phyloP scores from a whole-genome alignment of 2,329 filamentous ascomycete genomes.

The Phialocephala subalpina region DNA sequence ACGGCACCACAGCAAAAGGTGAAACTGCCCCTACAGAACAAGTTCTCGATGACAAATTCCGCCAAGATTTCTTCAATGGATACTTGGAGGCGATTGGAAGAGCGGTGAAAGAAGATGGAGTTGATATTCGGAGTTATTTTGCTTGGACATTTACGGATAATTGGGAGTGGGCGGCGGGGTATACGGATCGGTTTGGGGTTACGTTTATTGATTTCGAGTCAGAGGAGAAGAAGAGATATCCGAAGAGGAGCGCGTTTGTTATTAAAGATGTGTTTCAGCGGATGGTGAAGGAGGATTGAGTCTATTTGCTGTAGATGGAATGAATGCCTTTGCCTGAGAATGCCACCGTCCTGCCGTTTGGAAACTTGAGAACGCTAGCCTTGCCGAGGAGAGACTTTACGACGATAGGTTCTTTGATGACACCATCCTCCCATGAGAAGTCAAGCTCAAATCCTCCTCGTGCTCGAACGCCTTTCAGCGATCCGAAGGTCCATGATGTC shows the following conservation, averaged over 20 bases:
- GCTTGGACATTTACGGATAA: constrained; percentile 84
- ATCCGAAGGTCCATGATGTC: constrained; percentile 45
- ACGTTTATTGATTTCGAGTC: constrained; percentile 79
- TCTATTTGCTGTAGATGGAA: constrained; percentile 24
- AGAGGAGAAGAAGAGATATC: constrained; percentile 77
- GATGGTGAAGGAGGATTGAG: constrained; percentile 59
- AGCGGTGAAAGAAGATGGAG: constrained; percentile 74
- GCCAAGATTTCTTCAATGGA: constrained; percentile 77
- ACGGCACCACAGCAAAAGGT: constrained; percentile 82
- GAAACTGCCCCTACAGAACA: constrained; percentile 77
- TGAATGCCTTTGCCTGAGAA: constrained; percentile 24
- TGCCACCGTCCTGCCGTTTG: constrained; percentile 9
- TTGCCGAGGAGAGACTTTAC: constrained; percentile 22
- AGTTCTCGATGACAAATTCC: constrained; percentile 81
- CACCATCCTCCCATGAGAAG: constrained; percentile 47
- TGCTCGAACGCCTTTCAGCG: constrained; percentile 46
- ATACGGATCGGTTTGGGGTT: constrained; percentile 84
- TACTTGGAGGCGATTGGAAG: constrained; percentile 81
- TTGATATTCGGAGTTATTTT: constrained; percentile 82
- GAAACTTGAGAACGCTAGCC: constrained; percentile 24
- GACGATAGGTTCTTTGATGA: constrained; percentile 31
- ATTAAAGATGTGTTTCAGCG: constrained; percentile 75
- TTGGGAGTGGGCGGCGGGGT: constrained; percentile 70
- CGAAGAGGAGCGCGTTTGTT: constrained; percentile 82
- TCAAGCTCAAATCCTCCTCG: constrained; percentile 47